Evolutionary conservation across 129 eudicot species (phyloP), one percentile per base, ranked within the genome.

Genomic region (Dittrichia graveolens): DNA sequence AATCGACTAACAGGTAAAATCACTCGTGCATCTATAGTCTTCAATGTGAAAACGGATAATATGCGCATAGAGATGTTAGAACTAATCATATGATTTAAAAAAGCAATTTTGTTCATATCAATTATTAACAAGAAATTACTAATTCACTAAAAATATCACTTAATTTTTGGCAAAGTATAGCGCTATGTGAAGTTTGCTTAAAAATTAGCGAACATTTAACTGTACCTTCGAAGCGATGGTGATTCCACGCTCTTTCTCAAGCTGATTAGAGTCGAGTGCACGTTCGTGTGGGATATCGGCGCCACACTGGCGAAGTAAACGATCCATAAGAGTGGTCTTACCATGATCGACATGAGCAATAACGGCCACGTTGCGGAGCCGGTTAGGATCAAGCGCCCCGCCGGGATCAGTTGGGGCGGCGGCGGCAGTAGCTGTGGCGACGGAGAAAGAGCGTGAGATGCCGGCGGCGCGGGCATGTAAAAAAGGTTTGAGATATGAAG

Each of bases 281-380:
- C 98, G 95, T 73, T 92, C 98, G 63, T 92, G 98, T 2, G 96
- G 98, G 8, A 92, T 79, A 11, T 92, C 90, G 10, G 98, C 95
- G 47, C 98, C 98, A 67, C 98, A 92, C 88, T 92, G 96, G 24
- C 98, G 86, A 55, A 92, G 84, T 8, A 92, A 85, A 40, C 95
- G 89, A 78, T 92, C 98, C 98, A 92, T 92, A 50, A 92, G 96
- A 6, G 98, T 92, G 31, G 98, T 92, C 54, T 92, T 92, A 0
- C 98, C 98, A 49, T 92, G 98, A 71, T 92, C 98, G 8, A 92
- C 98, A 62, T 92, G 98, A 9, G 98, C 98, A 46, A 92, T 92
- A 35, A 92, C 98, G 4, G 98, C 98, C 35, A 92, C 98, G 73
- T 92, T 92, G 4, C 98, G 83, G 40, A 92, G 98, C 24, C 91